Conservation (phyloP, 495 filamentous ascomycete genomes). For the Neurospora sp. region DNA sequence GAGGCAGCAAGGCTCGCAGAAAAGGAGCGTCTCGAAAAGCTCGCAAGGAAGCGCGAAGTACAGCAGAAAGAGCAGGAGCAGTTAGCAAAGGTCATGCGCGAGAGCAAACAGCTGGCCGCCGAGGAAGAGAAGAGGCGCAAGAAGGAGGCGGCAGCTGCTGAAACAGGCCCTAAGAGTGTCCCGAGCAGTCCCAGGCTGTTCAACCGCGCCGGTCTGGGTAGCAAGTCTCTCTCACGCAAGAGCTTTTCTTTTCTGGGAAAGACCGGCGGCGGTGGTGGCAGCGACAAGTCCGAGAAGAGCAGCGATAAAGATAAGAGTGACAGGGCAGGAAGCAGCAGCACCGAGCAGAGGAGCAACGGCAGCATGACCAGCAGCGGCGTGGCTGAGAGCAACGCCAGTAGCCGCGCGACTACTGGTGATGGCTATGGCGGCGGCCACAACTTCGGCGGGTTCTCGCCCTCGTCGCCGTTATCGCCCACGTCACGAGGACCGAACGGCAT, state of each 20-base stretch:
- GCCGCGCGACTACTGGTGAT: neutral
- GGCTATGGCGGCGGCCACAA: neutral
- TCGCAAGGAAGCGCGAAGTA: slow-evolving; percentile 22
- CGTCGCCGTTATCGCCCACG: neutral
- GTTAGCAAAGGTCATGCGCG: slow-evolving; percentile 28
- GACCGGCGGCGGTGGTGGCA: slow-evolving; percentile 3
- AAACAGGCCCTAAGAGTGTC: neutral
- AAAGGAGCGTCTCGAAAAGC: slow-evolving; percentile 30
- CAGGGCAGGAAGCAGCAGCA: slow-evolving; percentile 1
- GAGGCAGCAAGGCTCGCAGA: slow-evolving; percentile 54
- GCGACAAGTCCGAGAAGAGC: slow-evolving; percentile 20
- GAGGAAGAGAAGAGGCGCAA: slow-evolving; percentile 30
- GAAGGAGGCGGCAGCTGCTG: slow-evolving; percentile 14
- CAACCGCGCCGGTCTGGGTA: slow-evolving; percentile 25
- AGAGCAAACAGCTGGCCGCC: slow-evolving; percentile 32
- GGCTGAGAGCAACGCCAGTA: neutral
- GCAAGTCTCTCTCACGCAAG: slow-evolving; percentile 38
- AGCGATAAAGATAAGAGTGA: slow-evolving; percentile 21
- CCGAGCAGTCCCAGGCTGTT: slow-evolving; percentile 25
- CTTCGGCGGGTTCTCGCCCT: neutral
- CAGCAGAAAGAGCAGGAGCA: slow-evolving; percentile 29
- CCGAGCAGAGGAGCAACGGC: slow-evolving; percentile 9
- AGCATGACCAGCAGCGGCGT: slow-evolving; percentile 5
- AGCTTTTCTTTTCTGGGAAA: slow-evolving; percentile 38
- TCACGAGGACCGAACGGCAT: neutral